These are phyloP conservation scores for Chlorencoelia australis DNA, from an alignment of 2,329 filamentous ascomycete genomes.

Conservation along the genomic window DNA sequence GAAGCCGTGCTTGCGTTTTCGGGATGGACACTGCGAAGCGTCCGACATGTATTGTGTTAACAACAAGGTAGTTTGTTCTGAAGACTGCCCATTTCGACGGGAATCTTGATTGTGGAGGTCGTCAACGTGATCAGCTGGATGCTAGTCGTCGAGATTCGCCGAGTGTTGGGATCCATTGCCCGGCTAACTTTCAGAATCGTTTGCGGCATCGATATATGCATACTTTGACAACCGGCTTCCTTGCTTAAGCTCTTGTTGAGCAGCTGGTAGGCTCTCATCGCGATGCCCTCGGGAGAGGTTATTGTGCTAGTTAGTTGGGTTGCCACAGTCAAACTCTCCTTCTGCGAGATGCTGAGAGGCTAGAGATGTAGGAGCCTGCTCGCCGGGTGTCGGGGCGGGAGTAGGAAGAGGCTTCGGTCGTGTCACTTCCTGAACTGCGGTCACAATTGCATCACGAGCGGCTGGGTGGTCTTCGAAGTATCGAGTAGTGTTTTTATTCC, in stretches of 20 bases:
- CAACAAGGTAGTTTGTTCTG: not conserved
- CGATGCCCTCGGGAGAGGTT: not conserved
- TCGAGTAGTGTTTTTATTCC: constrained; percentile 9
- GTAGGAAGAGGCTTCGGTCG: constrained; percentile 9
- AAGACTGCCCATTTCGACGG: not conserved
- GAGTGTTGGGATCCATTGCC: no score
- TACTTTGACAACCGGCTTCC: no score
- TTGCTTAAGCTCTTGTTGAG: no score
- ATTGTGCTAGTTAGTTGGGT: not conserved
- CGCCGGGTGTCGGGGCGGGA: constrained; percentile 6
- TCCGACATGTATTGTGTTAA: constrained; percentile 1
- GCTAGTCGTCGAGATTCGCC: no score
- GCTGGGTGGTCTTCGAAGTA: constrained; percentile 10
- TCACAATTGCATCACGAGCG: constrained; percentile 8
- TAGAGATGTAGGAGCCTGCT: constrained; percentile 7
- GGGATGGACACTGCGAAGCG: not conserved
- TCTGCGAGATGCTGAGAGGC: constrained; percentile 2
- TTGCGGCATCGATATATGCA: no score
- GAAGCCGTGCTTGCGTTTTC: constrained; percentile 1
- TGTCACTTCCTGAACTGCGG: constrained; percentile 9
- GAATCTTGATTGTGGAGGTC: constrained; percentile 3
- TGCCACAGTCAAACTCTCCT: constrained; percentile 1
- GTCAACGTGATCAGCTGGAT: not conserved
- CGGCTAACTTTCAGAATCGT: no score
- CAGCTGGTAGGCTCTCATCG: constrained; percentile 1